phyloP scores from a whole-genome alignment of 371 early-diverging fungal species.

The Chytridiales sp. region DNA sequence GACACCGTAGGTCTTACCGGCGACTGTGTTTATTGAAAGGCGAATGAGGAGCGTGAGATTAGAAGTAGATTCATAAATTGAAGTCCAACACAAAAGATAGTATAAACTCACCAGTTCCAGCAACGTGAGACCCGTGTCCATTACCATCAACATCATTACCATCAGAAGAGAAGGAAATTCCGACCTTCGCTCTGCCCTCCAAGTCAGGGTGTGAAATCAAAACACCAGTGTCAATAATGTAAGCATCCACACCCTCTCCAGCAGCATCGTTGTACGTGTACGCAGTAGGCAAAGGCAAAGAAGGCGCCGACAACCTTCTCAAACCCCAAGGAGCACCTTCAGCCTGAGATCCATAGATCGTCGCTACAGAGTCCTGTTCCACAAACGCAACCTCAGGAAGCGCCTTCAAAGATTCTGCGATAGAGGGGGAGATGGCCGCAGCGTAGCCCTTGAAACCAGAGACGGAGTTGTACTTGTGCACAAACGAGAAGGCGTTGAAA shows the following conservation, averaged over 20 bases:
- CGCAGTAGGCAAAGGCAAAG: not conserved
- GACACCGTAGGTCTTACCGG: constrained; percentile 68
- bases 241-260: constrained; percentile 55
- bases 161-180: constrained; percentile 12
- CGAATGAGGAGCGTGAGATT: constrained; percentile 43
- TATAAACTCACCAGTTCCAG: too few species aligned
- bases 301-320: not conserved
- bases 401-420: constrained; percentile 17
- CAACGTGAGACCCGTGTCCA: constrained; percentile 26
- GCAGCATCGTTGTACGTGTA: constrained; percentile 7
- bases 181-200: constrained; percentile 13
- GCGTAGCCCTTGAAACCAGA: constrained; percentile 23
- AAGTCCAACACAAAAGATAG: not conserved
- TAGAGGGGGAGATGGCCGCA: constrained; percentile 12
- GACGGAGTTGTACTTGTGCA: constrained; percentile 20
- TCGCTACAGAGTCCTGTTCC: constrained; percentile 26
- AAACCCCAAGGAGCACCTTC: constrained; percentile 9
- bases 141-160: constrained; percentile 13
- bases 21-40: constrained; percentile 75
- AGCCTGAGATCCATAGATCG: constrained; percentile 14
- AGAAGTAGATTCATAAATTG: not conserved
- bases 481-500: not conserved
- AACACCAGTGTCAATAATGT: constrained; percentile 42
- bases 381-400: constrained; percentile 21
- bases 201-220: constrained; percentile 14